Conservation (phyloP, 495 filamentous ascomycete species). For the Podospora comata region DNA sequence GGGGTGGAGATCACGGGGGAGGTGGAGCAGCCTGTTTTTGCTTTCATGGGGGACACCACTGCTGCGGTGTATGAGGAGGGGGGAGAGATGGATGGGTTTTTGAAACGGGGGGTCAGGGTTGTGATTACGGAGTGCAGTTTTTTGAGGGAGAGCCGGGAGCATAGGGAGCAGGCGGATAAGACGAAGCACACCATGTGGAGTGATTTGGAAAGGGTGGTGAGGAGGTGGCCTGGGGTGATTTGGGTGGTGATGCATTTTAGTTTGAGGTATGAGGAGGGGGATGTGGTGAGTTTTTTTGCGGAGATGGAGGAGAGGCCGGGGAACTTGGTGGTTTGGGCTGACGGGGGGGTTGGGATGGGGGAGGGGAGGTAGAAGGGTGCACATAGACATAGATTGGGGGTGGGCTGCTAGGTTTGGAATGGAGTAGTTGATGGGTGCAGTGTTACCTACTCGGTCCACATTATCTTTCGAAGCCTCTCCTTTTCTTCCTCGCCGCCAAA, state of each 20-base stretch:
- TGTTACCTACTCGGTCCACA: slow-evolving; percentile 34
- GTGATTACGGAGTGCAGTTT: slow-evolving; percentile 43
- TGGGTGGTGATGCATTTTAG: slow-evolving; percentile 43
- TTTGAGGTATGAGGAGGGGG: slow-evolving; percentile 34
- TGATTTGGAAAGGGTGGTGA: slow-evolving; percentile 34
- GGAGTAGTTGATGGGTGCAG: too few species aligned
- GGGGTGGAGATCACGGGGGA: slow-evolving; percentile 28
- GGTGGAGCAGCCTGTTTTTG: slow-evolving; percentile 33
- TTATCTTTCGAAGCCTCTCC: slow-evolving; percentile 49
- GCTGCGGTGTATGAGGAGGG: slow-evolving; percentile 21
- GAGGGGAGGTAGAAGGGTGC: slow-evolving; percentile 5
- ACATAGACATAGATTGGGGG: background rate
- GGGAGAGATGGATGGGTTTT: slow-evolving; percentile 17
- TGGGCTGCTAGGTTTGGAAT: too few species aligned
- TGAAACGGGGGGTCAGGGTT: slow-evolving; percentile 29
- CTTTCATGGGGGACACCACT: slow-evolving; percentile 40
- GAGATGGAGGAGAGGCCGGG: slow-evolving; percentile 25
- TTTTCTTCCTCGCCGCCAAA: slow-evolving; percentile 65
- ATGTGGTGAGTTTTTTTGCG: slow-evolving; percentile 34
- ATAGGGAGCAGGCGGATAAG: slow-evolving; percentile 33
- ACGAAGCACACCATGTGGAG: slow-evolving; percentile 40
- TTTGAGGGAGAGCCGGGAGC: slow-evolving; percentile 26
- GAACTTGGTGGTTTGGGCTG: slow-evolving; percentile 42
- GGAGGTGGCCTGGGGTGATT: slow-evolving; percentile 29
- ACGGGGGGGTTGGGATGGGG: slow-evolving; percentile 23